Percentiles rank a stretch among this genome's conserved stretches.
phyloP scores from a whole-genome alignment of 2,329 filamentous ascomycete species.

The Penicillium glabrum region DNA sequence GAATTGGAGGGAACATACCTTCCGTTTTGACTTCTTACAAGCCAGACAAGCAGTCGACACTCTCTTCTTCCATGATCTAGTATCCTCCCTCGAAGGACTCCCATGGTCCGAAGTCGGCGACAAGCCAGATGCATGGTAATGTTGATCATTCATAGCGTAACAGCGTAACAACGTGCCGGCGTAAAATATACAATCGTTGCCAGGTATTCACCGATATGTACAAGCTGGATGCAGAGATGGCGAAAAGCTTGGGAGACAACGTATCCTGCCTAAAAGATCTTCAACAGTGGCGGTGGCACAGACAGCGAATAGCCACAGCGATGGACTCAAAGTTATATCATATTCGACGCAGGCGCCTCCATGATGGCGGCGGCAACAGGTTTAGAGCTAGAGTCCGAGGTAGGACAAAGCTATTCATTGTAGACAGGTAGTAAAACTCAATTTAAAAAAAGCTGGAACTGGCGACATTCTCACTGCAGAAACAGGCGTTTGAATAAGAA shows the following conservation, averaged over 20 bases:
- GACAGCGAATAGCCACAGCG: neutral
- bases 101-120: constrained; percentile 18
- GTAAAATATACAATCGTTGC: neutral
- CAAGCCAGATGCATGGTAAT: constrained; percentile 26
- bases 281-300: constrained; percentile 1
- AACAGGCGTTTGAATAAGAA: neutral
- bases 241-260: neutral
- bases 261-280: neutral
- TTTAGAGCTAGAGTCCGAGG: neutral
- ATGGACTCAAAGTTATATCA: neutral
- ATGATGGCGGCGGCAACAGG: neutral
- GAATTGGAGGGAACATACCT: constrained; percentile 20
- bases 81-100: constrained; percentile 12
- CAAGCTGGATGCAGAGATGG: neutral
- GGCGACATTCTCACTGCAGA: neutral
- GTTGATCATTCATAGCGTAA: constrained; percentile 3
- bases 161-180: neutral
- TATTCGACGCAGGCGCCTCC: neutral
- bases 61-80: constrained; percentile 33
- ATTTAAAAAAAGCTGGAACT: neutral
- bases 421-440: neutral
- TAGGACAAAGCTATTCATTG: neutral
- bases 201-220: neutral
- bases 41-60: constrained; percentile 42
- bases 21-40: constrained; percentile 43